Evolutionary conservation across 805 yeast genomes (phyloP), one percentile per base, ranked within the genome.

Genomic region (Torulaspora indica): DNA sequence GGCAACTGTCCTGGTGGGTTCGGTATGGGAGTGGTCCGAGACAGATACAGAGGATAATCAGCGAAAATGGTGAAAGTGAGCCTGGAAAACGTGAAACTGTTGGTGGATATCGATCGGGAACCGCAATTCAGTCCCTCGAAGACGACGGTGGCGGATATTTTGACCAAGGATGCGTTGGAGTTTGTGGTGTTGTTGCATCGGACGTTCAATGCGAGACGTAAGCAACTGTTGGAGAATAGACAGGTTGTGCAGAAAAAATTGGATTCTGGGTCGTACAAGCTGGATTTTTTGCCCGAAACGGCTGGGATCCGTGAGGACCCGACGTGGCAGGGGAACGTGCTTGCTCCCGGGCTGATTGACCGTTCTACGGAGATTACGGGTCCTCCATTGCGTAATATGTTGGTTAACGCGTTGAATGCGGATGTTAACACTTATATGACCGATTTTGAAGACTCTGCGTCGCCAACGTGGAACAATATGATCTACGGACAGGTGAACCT

Each of bases 321-420:
- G 20, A 77, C 78, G 30, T 85, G 93, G 93, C 77, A 75, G 52
- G 90, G 93, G 53, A 79, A 82, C 15, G 73, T 83, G 30, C 72
- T 81, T 40, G 89, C 86, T 31, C 82, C 81, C 32, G 88, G 89
- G 40, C 69, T 85, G 55, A 76, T 76, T 47, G 84, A 82, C 63
- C 77, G 95, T 69, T 76, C 88, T 61, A 81, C 79, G 35, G 93
- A 85, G 66, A 85, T 85, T 64, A 85, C 95, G 18, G 95, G 95
- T 40, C 95, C 95, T 15, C 85, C 90, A 42, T 84, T 83, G 61
- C 76, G 91, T 52, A 82, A 85, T 57, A 85, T 85, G 95, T 78
- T 85, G 51, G 79, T 85, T 58, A 85, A 84, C 60, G 93, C 91
- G 2, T 73, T 85, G 62, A 85, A 85, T 67, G 80, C 90, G 0